Base-by-base conservation (phyloP, 2,329 filamentous ascomycete species). In the Tolypocladium capitatum region DNA sequence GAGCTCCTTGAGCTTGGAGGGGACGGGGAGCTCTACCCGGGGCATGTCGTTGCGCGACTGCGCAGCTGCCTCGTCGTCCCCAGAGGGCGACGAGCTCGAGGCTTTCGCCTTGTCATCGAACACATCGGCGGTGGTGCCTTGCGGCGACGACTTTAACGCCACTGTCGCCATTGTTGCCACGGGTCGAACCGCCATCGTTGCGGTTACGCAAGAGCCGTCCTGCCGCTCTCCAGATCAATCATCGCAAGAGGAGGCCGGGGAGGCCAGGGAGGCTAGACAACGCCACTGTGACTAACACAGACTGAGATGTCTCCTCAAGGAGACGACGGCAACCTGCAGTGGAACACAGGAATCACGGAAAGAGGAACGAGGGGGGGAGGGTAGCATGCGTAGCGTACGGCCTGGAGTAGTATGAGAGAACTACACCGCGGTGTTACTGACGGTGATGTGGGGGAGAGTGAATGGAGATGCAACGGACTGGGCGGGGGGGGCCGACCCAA, bases 1-100 rank as follows among this genome's bases (percentile, higher is more conserved):
- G 27, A 55, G 18, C 13, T 36, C 34, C 38, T 34, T 49, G 33
- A 48, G 14, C 24, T 31, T 51, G 16, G 46, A 45, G 24, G 9
- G 38, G 8, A 41, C 9, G 9, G 14, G 38, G n/a, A 41, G 24
- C 38, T 41, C 24, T 4, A 24, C 24, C 2, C 8, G 24, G 24
- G 38, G 38, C 2, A 28, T 32, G 46, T 34, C 45, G 14, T 30
- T 24, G 40, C 24, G n/a, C 18, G 46, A 13, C 46, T 30, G 38
- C 27, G 34, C 30, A 21, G 36, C 36, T 13, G 36, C 35, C 30
- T 34, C 45, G 4, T 30, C 36, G 14, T 41, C 38, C 21, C 5
- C 27, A 24, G 38, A 41, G 16, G 24, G 38, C 2, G 38, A 28
- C 4, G 38, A 28, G 38, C 38, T 41, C 24, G 5, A 24, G 24